Evolutionary conservation across 2,329 filamentous ascomycete species (phyloP), one percentile per base, ranked within the genome.

Genomic region (Botrytis byssoidea): DNA sequence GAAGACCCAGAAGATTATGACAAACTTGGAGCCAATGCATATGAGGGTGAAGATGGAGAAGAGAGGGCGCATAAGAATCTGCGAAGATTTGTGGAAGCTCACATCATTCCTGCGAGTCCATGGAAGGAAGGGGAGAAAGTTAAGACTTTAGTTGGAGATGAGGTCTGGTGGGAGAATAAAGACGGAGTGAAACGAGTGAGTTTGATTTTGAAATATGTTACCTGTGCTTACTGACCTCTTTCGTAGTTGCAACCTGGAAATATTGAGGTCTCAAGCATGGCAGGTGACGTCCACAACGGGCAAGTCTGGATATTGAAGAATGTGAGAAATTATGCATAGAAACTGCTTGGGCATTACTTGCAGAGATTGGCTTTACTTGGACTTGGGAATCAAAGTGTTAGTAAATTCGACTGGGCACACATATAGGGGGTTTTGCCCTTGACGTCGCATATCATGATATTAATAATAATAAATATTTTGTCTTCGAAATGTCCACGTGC

Each of bases 161-260:
- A 92, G 77, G 81, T 98, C 66, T 97, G 92, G 91, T 98, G 94
- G 93, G 92, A 94, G 80, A 88, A 84, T 72, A 90, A 85, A 70
- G 88, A 91, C 72, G 91, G 91, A 0, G 89, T 87, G 77, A 91
- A 88, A 80, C 84, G 89, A 81, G 89, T 95, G 81, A 82, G 89
- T 85, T 71, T 35, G 14, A 10, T 68, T 48, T 22, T 20, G 20
- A 65, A 37, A 16, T 61, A 64, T 44, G 18, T n/a, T 12, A 7
- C 16, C 55, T 6, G 44, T 32, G 37, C 37, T 40, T 59, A 32
- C 67, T 76, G 37, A 75, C 55, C 7, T 32, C 12, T 9, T 73
- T 29, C 20, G n/a, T 55, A 92, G 89, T 88, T 96, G 42, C 91
- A 95, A 85, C 96, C 95, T 0, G 92, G 92, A 9, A 87, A 90